phyloP scores from a whole-genome alignment of 345 rosid genomes.

The Populus ilicifolia region DNA sequence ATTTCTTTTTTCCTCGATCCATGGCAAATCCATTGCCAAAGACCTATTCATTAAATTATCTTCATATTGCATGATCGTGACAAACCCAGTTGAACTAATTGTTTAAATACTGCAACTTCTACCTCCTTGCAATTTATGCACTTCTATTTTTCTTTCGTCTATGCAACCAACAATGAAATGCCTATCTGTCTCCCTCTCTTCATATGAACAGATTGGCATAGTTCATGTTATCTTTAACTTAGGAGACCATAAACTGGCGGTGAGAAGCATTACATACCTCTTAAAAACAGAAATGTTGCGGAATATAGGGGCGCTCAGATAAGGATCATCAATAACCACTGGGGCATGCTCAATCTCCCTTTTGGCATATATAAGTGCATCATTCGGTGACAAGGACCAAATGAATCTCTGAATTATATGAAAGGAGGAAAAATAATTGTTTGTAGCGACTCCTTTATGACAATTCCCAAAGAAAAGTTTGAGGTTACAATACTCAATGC shows the following conservation, averaged over 20 bases:
- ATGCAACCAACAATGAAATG: too few relatives aligned
- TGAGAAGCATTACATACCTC: slow-evolving; percentile 40
- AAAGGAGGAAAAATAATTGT: slow-evolving; percentile 2
- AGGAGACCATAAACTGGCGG: neutral
- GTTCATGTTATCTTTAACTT: neutral
- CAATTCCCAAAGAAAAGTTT: neutral
- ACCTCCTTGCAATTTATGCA: too few relatives aligned
- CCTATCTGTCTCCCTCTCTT: too few relatives aligned
- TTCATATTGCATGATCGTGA: too few relatives aligned
- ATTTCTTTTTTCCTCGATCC: too few relatives aligned
- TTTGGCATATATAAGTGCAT: slow-evolving; percentile 67
- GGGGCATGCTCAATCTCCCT: slow-evolving; percentile 55
- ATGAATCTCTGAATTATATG: slow-evolving; percentile 45
- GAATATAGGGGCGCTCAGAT: slow-evolving; percentile 55
- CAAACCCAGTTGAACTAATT: too few relatives aligned
- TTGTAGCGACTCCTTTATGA: neutral
- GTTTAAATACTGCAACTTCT: too few relatives aligned
- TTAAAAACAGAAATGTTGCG: slow-evolving; percentile 62
- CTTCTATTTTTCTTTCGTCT: too few relatives aligned
- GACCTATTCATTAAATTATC: too few relatives aligned
- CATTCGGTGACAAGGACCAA: slow-evolving; percentile 52
- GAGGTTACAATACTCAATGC: neutral
- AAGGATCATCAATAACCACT: slow-evolving; percentile 38
- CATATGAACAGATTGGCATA: neutral
- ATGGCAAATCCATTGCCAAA: too few relatives aligned